A percentile compares a stretch with the other conserved stretches of the same genome.
These are phyloP conservation scores for Annulohypoxylon stygium DNA, from an alignment of 495 filamentous ascomycete species.

Conservation along the genomic window DNA sequence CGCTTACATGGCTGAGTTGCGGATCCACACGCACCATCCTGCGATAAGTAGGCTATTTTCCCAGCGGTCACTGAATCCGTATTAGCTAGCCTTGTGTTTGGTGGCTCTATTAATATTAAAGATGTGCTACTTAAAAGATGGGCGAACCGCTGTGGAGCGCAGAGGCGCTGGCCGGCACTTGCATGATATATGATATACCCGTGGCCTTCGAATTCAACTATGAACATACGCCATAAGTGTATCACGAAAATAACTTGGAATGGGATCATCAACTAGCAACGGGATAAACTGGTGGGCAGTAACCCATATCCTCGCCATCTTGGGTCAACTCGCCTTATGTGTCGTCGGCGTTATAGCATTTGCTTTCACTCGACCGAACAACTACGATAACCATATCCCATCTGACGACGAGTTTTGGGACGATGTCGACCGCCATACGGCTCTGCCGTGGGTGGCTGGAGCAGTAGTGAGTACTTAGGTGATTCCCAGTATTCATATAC, in stretches of 20 bases:
- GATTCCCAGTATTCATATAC: neutral
- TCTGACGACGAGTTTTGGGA: constrained; percentile 16
- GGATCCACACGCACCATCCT: constrained; percentile 16
- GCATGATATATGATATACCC: neutral
- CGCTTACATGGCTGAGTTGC: constrained; percentile 27
- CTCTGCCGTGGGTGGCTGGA: constrained; percentile 21
- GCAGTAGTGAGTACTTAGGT: constrained; percentile 22
- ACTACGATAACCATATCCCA: constrained; percentile 3
- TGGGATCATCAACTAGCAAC: neutral
- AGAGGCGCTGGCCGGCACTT: neutral
- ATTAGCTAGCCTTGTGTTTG: neutral
- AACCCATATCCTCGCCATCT: constrained; percentile 22
- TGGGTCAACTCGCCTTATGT: constrained; percentile 27
- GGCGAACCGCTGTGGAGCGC: neutral
- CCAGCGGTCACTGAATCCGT: constrained; percentile 13
- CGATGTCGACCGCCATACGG: neutral
- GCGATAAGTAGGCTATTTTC: neutral
- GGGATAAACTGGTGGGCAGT: constrained; percentile 22
- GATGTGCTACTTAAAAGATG: constrained; percentile 16
- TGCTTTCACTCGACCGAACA: constrained; percentile 2
- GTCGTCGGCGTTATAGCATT: constrained; percentile 7
- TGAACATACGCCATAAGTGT: neutral
- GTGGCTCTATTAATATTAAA: constrained; percentile 1
- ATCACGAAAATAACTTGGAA: constrained; percentile 22
- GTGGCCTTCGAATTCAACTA: neutral